Evolutionary conservation across 257 asterid species (phyloP), one percentile per base, ranked within the genome.

Genomic region (Oldenlandia corymbosa): DNA sequence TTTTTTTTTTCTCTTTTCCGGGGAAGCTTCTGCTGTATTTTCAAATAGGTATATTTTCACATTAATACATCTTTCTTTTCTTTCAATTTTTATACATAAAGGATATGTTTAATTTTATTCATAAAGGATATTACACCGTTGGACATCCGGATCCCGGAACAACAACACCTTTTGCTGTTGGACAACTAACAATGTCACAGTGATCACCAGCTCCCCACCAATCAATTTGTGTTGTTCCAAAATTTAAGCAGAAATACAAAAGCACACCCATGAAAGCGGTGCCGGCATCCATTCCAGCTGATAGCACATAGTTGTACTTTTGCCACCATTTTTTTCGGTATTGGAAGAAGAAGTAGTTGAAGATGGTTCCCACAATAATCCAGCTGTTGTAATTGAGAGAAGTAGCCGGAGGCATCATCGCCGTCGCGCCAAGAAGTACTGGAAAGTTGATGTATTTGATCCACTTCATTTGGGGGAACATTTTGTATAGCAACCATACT

Each of bases 231-330:
- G 70, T 60, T 1, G 59, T 46, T 68, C 71, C 54, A 2, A 69
- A 50, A 1, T 75, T 78, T 1, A 84, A 49, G 0, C 69, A 30
- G 68, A 90, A 75, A 37, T 72, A 87, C 47, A 90, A 17, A 2
- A 75, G 51, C 48, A 85, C 90, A 2, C 74, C 88, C 97, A 85
- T 85, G 72, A 88, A 88, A 0, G 97, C 96, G 48, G 84, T 0
- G 3, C 97, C 96, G 0, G 93, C 95, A 59, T 90, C 96, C 78
- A 90, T 3, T 1, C 85, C 97, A 1, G 97, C 95, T 1, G 89
- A 84, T 0, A 90, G 74, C 0, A 90, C 78, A 18, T 90, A 87
- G 52, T 85, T 88, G 65, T 90, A 81, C 70, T 78, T 83, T 69
- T 67, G 75, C 97, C 97, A 90, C 97, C 97, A 90, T 17, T 55